Evolutionary conservation across 768 basidiomycete species (phyloP), one percentile per base, ranked within the genome.

Genomic region (Boletus patriciae): DNA sequence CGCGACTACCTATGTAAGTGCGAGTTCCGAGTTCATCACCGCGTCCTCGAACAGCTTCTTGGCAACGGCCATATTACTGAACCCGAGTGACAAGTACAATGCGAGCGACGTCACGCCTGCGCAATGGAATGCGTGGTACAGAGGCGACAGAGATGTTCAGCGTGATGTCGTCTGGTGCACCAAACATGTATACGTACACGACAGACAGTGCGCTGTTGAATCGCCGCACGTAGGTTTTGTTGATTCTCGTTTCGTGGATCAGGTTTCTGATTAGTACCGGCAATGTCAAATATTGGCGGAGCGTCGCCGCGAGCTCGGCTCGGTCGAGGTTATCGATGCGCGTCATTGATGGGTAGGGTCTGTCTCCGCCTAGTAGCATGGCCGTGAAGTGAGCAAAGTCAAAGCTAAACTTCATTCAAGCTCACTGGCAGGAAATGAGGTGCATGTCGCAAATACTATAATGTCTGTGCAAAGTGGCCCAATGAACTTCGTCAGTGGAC

Each of bases 31-130:
- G 5, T 59, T 59, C 33, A 52, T 59, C 11, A 47, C 45, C 10
- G 57, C 50, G 5, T 59, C 52, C 37, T 59, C 58, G 2, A 47
- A 37, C 16, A 31, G 34, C 7, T 58, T 58, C 34, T 15, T 58
- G 46, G 38, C 57, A 4, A 48, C 49, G 54, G 38, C 13, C 18
- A 57, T 48, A 0, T 48, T 33, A 7, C 42, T 57, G 34, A 25
- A 49, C 42, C 46, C 55, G 6, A 27, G 40, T 25, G 13, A 29
- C 33, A 57, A 43, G 45, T 36, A 57, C 40, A 36, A 42, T 36
- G 13, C 19, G 7, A 23, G 19, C 10, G 33, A 57, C 6, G 18
- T 42, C 16, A 57, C 19, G 12, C 40, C 41, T 8, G 7, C 23
- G 10, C 44, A 19, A 19, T 57, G 56, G 56, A 10, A 29, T 36